Percentiles rank a stretch among this genome's conserved stretches.
phyloP scores from a whole-genome alignment of 2,329 filamentous ascomycete species.

The Arthrobotrys sphaeroides region DNA sequence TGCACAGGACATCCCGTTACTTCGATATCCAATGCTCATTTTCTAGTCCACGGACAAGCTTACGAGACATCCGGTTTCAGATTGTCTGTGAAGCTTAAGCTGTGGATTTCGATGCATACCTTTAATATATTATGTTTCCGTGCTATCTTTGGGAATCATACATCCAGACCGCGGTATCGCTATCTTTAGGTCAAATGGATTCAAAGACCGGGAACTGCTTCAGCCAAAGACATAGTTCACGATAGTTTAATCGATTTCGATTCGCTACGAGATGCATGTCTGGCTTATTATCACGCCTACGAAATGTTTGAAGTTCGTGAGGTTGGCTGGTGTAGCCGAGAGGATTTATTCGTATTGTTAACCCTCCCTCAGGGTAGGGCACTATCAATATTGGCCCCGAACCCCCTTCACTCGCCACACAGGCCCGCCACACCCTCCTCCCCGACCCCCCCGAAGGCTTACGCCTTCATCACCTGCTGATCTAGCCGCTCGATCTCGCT shows the following conservation, averaged over 20 bases:
- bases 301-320: background rate
- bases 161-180: too few relatives aligned
- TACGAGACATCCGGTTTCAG: too few relatives aligned
- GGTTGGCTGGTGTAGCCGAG: background rate
- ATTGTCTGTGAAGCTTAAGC: too few relatives aligned
- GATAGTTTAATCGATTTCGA: too few relatives aligned
- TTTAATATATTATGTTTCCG: too few relatives aligned
- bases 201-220: too few relatives aligned
- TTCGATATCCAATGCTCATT: too few relatives aligned
- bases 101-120: too few relatives aligned
- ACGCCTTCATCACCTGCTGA: conserved; percentile 15
- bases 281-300: background rate
- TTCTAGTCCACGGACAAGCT: too few relatives aligned
- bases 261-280: background rate
- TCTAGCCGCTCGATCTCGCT: conserved; percentile 42
- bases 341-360: background rate
- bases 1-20: background rate
- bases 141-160: too few relatives aligned
- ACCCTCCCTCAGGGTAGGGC: background rate
- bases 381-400: background rate
- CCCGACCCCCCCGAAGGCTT: background rate
- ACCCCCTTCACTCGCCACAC: background rate
- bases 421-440: background rate
- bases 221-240: too few relatives aligned
- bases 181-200: too few relatives aligned